Percentiles rank a stretch among this genome's conserved stretches.
Conservation (phyloP, 768 basidiomycete genomes). For the Tulasnella sp. region DNA sequence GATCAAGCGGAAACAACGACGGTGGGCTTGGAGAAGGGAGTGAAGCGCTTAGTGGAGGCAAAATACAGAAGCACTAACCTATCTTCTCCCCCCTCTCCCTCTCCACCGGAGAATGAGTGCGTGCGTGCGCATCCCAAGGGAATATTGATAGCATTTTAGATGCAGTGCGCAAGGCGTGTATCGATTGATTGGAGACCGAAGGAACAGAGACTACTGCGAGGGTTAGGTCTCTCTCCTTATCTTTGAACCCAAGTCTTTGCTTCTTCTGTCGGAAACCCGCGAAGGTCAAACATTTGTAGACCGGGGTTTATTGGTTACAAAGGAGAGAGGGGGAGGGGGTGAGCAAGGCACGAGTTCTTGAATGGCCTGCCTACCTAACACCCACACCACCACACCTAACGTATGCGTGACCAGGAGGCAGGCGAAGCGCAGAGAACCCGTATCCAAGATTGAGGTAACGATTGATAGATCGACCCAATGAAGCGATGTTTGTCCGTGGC, state of each 20-base stretch:
- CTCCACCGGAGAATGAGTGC: background rate
- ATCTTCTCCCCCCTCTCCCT: background rate
- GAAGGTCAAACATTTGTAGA: background rate
- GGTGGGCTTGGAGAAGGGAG: background rate
- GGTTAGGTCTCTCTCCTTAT: background rate
- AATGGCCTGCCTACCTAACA: background rate
- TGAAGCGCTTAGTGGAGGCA: background rate
- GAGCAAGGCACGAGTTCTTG: background rate
- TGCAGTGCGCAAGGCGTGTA: slow-evolving; percentile 7
- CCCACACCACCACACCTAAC: background rate
- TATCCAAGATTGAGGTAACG: slow-evolving; percentile 3
- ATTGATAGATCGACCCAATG: background rate
- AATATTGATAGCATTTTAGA: background rate
- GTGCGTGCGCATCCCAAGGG: background rate
- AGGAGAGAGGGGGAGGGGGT: background rate
- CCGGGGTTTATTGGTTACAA: background rate
- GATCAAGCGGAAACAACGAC: background rate
- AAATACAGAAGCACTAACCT: background rate
- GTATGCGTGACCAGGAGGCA: background rate
- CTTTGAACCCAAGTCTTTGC: background rate
- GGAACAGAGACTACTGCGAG: background rate
- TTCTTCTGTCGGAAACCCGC: slow-evolving; percentile 6
- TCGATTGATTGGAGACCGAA: slow-evolving; percentile 3
- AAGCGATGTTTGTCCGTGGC: background rate
- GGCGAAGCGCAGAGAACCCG: background rate